phyloP scores from a whole-genome alignment of 257 asterid species.

The Agastache rugosa region DNA sequence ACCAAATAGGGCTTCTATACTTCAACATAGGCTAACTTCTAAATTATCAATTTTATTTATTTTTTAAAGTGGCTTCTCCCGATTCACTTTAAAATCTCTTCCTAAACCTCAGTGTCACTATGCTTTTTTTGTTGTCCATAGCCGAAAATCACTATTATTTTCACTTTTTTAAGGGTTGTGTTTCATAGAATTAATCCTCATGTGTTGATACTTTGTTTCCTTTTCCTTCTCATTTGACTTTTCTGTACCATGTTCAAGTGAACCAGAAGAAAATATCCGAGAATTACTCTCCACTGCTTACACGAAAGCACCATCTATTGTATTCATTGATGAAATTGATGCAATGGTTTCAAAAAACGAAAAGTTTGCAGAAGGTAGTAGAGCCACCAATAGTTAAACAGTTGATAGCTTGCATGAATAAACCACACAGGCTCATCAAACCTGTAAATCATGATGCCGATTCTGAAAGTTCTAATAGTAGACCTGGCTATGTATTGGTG shows the following conservation, averaged over 20 bases:
- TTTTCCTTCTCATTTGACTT: neutral
- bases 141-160: neutral
- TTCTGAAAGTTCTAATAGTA: constrained; percentile 42
- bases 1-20: neutral
- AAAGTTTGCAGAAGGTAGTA: constrained; percentile 73
- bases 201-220: neutral
- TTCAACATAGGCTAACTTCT: neutral
- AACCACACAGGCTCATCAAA: constrained; percentile 51
- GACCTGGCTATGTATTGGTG: constrained; percentile 71
- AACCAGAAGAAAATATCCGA: constrained; percentile 81
- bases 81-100: neutral
- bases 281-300: constrained; percentile 77
- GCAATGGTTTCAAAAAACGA: constrained; percentile 72
- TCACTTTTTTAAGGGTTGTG: neutral
- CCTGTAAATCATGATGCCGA: constrained; percentile 41
- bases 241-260: constrained; percentile 49
- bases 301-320: constrained; percentile 83
- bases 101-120: neutral
- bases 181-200: neutral
- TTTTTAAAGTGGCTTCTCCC: neutral
- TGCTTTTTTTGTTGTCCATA: neutral
- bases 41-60: no score
- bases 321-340: constrained; percentile 70
- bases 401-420: constrained; percentile 89
- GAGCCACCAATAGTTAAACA: constrained; percentile 82